phyloP scores from a whole-genome alignment of 768 basidiomycete species.

The Filobasidium wieringae region DNA sequence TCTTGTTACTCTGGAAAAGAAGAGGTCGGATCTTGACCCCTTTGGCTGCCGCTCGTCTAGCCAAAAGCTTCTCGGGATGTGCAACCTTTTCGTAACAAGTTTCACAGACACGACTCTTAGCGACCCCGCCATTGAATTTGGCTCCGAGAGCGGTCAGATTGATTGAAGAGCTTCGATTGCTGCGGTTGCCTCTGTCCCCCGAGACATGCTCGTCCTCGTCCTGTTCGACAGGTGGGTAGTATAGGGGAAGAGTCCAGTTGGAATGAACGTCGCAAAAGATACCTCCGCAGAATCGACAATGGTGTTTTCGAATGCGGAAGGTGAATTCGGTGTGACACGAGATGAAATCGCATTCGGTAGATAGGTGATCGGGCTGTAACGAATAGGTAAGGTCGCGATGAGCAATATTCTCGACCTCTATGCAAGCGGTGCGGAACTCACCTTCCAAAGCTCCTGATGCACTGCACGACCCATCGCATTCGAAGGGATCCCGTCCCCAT shows the following conservation, averaged over 20 bases:
- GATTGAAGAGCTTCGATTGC: neutral
- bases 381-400: neutral
- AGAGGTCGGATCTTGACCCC: neutral
- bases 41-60: neutral
- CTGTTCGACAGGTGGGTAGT: slow-evolving; percentile 2
- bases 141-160: neutral
- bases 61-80: neutral
- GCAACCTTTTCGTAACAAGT: slow-evolving; percentile 5
- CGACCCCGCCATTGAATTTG: neutral
- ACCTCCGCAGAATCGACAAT: slow-evolving; percentile 14
- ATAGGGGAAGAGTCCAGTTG: slow-evolving; percentile 1
- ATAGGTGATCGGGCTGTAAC: slow-evolving; percentile 4
- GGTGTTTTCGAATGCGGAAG: slow-evolving; percentile 11
- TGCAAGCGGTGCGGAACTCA: neutral
- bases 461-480: slow-evolving; percentile 1
- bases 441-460: slow-evolving; percentile 13
- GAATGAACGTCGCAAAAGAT: slow-evolving; percentile 12
- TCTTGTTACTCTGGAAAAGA: neutral
- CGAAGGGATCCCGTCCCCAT: neutral
- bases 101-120: slow-evolving; percentile 4
- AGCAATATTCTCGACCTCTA: neutral
- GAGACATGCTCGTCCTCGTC: neutral
- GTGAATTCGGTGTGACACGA: slow-evolving; percentile 4
- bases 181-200: neutral
- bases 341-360: slow-evolving; percentile 6